A percentile compares a stretch with the other conserved stretches of the same genome.
These are phyloP conservation scores for Meripilus lineatus DNA, from an alignment of 1,284 basidiomycete species.

Conservation along the genomic window DNA sequence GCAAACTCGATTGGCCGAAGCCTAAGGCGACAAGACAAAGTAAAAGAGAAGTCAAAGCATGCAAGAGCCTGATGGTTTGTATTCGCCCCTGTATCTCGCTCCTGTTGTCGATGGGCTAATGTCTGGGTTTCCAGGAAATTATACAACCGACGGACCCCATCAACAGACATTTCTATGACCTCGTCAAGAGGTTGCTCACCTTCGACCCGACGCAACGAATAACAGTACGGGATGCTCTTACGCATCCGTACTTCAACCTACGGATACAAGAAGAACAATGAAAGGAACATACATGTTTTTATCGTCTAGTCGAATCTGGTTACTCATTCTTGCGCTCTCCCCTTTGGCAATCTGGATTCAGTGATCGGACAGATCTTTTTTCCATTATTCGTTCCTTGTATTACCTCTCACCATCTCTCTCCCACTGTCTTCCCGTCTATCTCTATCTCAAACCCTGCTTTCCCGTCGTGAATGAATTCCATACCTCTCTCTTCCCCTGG, in stretches of 20 bases:
- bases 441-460: no score
- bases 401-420: constrained; percentile 26
- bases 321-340: neutral
- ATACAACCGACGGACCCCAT: constrained; percentile 69
- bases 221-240: constrained; percentile 81
- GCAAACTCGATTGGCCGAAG: constrained; percentile 90
- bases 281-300: constrained; percentile 13
- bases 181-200: constrained; percentile 82
- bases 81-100: constrained; percentile 1
- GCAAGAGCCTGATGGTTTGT: constrained; percentile 72
- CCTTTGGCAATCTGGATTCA: constrained; percentile 11
- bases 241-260: constrained; percentile 80
- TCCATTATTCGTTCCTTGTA: constrained; percentile 23
- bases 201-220: constrained; percentile 90
- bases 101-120: no score
- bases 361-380: constrained; percentile 23
- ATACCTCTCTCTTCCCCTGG: no score
- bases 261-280: constrained; percentile 43
- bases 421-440: constrained; percentile 19
- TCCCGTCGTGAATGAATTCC: no score
- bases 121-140: constrained; percentile 72
- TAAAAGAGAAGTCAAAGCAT: constrained; percentile 89
- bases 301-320: neutral
- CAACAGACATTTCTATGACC: constrained; percentile 81
- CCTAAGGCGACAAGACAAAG: constrained; percentile 83